A percentile compares a stretch with the other conserved stretches of the same genome.
Evolutionary conservation across 208 protist species (phyloP).

Genomic region (Acanthamoeba castellanii): DNA sequence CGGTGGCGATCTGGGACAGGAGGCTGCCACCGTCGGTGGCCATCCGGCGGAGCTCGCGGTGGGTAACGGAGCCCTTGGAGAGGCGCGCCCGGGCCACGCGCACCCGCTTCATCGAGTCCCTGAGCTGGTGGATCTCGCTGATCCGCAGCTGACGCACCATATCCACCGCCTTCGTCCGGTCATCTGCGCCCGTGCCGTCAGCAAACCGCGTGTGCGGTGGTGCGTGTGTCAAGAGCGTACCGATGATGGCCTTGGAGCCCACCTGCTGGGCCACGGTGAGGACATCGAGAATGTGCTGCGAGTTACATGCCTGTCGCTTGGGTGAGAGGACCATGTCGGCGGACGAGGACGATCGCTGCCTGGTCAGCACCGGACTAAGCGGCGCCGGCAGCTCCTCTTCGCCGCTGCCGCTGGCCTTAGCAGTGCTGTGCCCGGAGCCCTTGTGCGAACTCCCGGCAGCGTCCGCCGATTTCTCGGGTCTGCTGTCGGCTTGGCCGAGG

Average conservation of each 20-base stretch:
- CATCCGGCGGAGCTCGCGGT: constrained; percentile 2
- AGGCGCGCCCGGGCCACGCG: background rate
- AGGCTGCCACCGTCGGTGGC: background rate
- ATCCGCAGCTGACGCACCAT: constrained; percentile 40
- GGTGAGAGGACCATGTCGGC: too few relatives aligned
- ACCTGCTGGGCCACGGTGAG: constrained; percentile 34
- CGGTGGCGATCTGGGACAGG: background rate
- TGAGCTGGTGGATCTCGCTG: constrained; percentile 17
- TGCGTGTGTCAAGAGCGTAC: constrained; percentile 9
- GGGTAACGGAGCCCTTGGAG: background rate
- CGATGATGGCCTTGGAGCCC: constrained; percentile 34
- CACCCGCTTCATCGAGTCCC: constrained; percentile 4
- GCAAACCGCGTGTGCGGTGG: background rate
- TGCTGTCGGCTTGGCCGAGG: background rate
- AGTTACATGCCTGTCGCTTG: constrained; percentile 11
- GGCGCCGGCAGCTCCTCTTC: too few relatives aligned
- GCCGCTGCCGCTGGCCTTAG: too few relatives aligned
- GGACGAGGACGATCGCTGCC: background rate
- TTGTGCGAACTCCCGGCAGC: too few relatives aligned
- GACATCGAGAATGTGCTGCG: constrained; percentile 56
- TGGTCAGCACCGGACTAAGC: background rate
- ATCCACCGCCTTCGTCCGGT: background rate
- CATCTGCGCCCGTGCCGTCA: background rate
- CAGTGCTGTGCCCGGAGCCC: too few relatives aligned
- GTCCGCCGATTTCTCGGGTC: too few relatives aligned